phyloP scores from a whole-genome alignment of 2,329 filamentous ascomycete species.

The Venturia aucupariae region DNA sequence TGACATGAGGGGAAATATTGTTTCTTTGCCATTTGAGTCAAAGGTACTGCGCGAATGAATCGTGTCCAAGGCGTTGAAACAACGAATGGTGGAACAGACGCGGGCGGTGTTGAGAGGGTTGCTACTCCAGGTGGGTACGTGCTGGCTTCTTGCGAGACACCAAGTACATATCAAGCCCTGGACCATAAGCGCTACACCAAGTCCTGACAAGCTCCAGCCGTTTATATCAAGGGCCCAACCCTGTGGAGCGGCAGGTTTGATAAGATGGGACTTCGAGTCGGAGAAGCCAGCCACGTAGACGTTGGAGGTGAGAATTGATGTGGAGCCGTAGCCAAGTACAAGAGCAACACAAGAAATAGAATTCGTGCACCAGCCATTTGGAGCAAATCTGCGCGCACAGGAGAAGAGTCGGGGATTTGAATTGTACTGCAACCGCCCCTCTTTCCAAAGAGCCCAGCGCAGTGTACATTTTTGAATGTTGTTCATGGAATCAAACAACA shows the following conservation, averaged over 20 bases:
- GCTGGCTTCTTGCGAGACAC: not conserved
- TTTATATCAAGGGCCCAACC: conserved; percentile 9
- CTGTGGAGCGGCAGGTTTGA: not conserved
- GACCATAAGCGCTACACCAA: conserved; percentile 2
- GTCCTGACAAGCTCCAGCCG: conserved; percentile 3
- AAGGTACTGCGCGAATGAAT: not conserved
- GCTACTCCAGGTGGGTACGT: conserved; percentile 9
- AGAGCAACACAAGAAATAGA: not conserved
- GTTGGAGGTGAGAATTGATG: not conserved
- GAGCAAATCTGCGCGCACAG: not conserved
- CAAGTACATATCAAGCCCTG: conserved; percentile 5
- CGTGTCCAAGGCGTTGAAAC: no score
- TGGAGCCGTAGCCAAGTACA: conserved; percentile 4
- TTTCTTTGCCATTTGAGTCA: not conserved
- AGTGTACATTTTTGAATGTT: conserved; percentile 10
- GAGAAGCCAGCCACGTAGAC: conserved; percentile 4
- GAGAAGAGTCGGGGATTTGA: conserved; percentile 12
- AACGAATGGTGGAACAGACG: not conserved
- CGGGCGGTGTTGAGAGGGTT: conserved; percentile 9
- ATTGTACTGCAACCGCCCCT: conserved; percentile 7
- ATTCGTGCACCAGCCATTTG: conserved; percentile 1
- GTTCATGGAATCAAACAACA: conserved; percentile 4
- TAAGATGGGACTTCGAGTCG: not conserved
- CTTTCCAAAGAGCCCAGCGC: conserved; percentile 10
- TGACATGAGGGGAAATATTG: not conserved